phyloP scores from a whole-genome alignment of 139 green algal species.

The Ulvella scutata region DNA sequence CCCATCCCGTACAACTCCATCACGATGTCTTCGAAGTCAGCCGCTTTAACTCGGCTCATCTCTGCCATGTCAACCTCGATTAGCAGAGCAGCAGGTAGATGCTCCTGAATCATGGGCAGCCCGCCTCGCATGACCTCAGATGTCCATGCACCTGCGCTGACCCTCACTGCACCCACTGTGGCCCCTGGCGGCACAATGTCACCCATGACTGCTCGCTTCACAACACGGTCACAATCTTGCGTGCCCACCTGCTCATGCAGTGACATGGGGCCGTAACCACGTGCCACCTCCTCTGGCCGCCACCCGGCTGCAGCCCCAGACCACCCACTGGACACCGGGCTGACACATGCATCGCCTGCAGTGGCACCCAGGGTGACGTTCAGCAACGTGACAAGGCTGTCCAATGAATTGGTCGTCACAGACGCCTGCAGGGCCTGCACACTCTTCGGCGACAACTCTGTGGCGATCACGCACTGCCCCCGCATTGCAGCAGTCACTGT shows the following conservation, averaged over 20 bases:
- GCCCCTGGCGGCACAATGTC: constrained; percentile 6
- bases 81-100: constrained; percentile 37
- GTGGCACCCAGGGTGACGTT: constrained; percentile 25
- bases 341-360: neutral
- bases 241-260: neutral
- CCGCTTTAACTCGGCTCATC: constrained; percentile 24
- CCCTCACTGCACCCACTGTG: constrained; percentile 27
- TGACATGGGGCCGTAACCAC: constrained; percentile 13
- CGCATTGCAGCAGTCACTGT: constrained; percentile 54
- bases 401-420: constrained; percentile 53
- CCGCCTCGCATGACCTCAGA: constrained; percentile 45
- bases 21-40: constrained; percentile 26
- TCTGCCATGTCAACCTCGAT: constrained; percentile 41
- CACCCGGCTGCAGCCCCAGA: neutral
- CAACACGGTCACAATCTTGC: constrained; percentile 10
- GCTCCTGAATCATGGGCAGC: constrained; percentile 8
- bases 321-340: neutral
- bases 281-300: constrained; percentile 10
- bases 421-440: constrained; percentile 32
- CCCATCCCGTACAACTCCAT: constrained; percentile 37
- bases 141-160: constrained; percentile 48
- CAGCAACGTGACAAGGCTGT: constrained; percentile 25
- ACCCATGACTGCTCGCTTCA: neutral
- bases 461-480: constrained; percentile 48
- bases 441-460: constrained; percentile 39